A percentile compares a stretch with the other conserved stretches of the same genome.
phyloP scores from a whole-genome alignment of 768 basidiomycete species.

The Mycena kentingensis region DNA sequence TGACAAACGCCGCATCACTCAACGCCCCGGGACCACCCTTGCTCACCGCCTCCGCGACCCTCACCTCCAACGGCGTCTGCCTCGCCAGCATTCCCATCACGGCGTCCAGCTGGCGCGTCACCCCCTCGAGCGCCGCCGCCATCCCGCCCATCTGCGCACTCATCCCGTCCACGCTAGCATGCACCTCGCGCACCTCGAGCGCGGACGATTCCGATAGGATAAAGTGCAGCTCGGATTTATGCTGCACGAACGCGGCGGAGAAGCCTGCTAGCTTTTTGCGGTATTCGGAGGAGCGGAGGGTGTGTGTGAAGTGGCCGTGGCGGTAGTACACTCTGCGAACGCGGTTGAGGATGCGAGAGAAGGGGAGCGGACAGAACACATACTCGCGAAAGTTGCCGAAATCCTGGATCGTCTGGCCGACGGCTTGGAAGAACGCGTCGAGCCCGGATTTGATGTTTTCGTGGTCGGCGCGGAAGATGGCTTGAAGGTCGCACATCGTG shows the following conservation, averaged over 20 bases:
- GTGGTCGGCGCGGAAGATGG: conserved; percentile 20
- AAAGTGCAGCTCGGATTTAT: conserved; percentile 21
- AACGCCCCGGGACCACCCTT: conserved; percentile 13
- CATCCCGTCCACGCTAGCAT: background rate
- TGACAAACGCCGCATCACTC: conserved; percentile 4
- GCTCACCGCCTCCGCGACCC: conserved; percentile 7
- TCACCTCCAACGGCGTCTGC: conserved; percentile 13
- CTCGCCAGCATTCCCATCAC: background rate
- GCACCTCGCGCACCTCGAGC: conserved; percentile 14
- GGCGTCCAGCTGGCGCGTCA: conserved; percentile 3
- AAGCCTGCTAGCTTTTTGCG: conserved; percentile 23
- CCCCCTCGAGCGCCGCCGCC: conserved; percentile 10
- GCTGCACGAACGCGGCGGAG: conserved; percentile 13
- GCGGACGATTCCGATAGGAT: conserved; percentile 22
- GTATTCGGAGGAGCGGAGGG: conserved; percentile 21
- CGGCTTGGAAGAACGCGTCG: conserved; percentile 13
- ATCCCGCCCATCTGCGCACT: conserved; percentile 4
- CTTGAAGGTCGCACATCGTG: conserved; percentile 20
- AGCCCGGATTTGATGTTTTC: conserved; percentile 10
- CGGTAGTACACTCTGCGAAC: conserved; percentile 23
- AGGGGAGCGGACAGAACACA: background rate
- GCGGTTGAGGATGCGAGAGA: background rate
- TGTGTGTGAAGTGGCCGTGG: conserved; percentile 20
- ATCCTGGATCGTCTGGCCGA: conserved; percentile 12
- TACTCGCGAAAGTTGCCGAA: conserved; percentile 30